phyloP scores from a whole-genome alignment of 208 protist genomes.

The Entamoeba invadens region DNA sequence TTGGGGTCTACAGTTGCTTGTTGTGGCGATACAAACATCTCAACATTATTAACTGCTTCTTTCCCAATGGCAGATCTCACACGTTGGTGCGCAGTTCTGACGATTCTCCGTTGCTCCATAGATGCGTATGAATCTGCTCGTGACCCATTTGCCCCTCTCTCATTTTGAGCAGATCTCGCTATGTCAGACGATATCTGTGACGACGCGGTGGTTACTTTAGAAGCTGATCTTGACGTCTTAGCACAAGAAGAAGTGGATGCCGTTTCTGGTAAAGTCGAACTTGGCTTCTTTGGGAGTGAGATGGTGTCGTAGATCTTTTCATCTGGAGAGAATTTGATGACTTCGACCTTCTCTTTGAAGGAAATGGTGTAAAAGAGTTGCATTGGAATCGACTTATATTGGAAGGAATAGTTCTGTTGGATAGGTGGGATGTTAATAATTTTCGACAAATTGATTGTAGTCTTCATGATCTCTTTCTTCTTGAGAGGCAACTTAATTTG shows the following conservation, averaged over 20 bases:
- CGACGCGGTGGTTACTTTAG: neutral
- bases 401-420: neutral
- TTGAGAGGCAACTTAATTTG: neutral
- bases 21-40: neutral
- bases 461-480: neutral
- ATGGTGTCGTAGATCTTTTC: neutral
- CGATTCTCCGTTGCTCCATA: neutral
- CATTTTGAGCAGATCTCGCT: neutral
- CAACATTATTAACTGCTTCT: neutral
- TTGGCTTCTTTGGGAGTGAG: neutral
- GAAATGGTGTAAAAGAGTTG: neutral
- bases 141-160: neutral
- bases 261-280: no score
- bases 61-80: neutral
- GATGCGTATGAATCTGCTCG: neutral
- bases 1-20: no score
- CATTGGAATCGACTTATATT: neutral
- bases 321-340: neutral
- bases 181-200: neutral
- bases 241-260: neutral
- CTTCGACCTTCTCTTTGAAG: neutral
- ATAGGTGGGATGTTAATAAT: neutral
- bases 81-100: neutral
- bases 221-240: neutral
- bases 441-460: neutral